These are phyloP conservation scores for Immersiporthe knoxdaviesiana DNA, from an alignment of 2,329 filamentous ascomycete species.

Conservation along the genomic window DNA sequence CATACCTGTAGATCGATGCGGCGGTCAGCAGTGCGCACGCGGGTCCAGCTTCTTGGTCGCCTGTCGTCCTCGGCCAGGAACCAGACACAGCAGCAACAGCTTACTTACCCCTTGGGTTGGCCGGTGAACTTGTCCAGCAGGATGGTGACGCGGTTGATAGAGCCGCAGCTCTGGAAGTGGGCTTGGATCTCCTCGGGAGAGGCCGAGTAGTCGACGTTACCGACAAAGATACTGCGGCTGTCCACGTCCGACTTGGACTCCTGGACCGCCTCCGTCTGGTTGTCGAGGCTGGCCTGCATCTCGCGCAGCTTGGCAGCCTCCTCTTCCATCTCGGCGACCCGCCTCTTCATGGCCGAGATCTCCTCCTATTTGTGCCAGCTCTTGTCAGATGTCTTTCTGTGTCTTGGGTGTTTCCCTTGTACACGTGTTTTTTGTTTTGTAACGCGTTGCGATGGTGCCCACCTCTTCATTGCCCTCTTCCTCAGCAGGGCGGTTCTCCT, in stretches of 20 bases:
- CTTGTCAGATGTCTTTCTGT: constrained; percentile 29
- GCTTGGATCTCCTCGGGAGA: constrained; percentile 98
- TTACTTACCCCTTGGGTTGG: constrained; percentile 91
- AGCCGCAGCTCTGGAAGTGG: constrained; percentile 95
- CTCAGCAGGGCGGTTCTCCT: constrained; percentile 39
- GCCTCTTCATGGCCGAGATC: constrained; percentile 83
- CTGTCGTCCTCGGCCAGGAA: not conserved
- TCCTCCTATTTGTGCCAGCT: constrained; percentile 60
- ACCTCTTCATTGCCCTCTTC: constrained; percentile 52
- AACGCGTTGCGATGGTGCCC: constrained; percentile 35
- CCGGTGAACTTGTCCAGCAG: constrained; percentile 97
- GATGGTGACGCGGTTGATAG: constrained; percentile 97
- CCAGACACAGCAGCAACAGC: too few species aligned
- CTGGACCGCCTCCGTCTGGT: constrained; percentile 78
- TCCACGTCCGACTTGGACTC: constrained; percentile 97
- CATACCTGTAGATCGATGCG: constrained; percentile 67
- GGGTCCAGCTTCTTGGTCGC: too few species aligned
- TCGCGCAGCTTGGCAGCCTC: constrained; percentile 84
- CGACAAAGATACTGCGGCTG: constrained; percentile 93
- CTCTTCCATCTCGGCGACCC: constrained; percentile 88
- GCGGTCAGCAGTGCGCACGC: constrained; percentile 31
- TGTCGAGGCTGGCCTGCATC: constrained; percentile 85
- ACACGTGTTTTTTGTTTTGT: constrained; percentile 24
- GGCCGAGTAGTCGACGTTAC: constrained; percentile 97
- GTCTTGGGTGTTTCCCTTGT: constrained; percentile 19